Evolutionary conservation across 2,329 filamentous ascomycete species (phyloP).

Genomic region (Hypoxylon sp.): DNA sequence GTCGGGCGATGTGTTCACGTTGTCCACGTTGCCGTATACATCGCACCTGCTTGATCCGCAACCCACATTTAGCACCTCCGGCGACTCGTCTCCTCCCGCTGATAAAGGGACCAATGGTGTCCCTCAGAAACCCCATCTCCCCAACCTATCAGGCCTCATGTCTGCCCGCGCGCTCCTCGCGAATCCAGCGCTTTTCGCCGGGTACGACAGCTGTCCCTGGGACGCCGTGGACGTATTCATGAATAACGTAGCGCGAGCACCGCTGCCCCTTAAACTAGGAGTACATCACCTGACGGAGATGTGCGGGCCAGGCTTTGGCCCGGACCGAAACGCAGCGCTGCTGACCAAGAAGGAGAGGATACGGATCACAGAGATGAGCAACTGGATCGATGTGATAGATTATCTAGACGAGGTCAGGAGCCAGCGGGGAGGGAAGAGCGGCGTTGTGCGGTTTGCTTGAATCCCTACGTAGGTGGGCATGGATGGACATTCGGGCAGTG

Average conservation of each 20-base stretch:
- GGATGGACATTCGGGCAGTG: neutral
- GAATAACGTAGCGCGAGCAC: constrained; percentile 68
- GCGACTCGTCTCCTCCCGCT: constrained; percentile 16
- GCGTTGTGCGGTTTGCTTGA: constrained; percentile 35
- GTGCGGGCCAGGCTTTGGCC: constrained; percentile 70
- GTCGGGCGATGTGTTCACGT: constrained; percentile 78
- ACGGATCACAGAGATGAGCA: constrained; percentile 64
- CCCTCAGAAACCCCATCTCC: constrained; percentile 55
- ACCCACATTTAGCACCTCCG: constrained; percentile 48
- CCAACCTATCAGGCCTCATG: constrained; percentile 75
- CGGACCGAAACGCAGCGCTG: constrained; percentile 67
- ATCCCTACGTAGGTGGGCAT: neutral
- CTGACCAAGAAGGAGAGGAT: constrained; percentile 70
- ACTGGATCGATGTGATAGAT: constrained; percentile 73
- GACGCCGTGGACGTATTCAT: constrained; percentile 75
- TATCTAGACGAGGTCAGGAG: constrained; percentile 65
- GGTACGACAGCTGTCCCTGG: constrained; percentile 71
- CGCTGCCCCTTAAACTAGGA: constrained; percentile 74
- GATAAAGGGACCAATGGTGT: constrained; percentile 5
- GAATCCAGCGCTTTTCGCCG: constrained; percentile 77
- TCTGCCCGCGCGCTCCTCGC: constrained; percentile 76
- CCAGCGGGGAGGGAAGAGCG: constrained; percentile 21
- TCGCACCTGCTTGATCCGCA: constrained; percentile 53
- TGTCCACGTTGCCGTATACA: constrained; percentile 64
- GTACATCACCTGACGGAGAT: constrained; percentile 79